Evolutionary conservation across 202 grass and related monocot species (phyloP), one percentile per base, ranked within the genome.

Genomic region (Musa balbisiana): DNA sequence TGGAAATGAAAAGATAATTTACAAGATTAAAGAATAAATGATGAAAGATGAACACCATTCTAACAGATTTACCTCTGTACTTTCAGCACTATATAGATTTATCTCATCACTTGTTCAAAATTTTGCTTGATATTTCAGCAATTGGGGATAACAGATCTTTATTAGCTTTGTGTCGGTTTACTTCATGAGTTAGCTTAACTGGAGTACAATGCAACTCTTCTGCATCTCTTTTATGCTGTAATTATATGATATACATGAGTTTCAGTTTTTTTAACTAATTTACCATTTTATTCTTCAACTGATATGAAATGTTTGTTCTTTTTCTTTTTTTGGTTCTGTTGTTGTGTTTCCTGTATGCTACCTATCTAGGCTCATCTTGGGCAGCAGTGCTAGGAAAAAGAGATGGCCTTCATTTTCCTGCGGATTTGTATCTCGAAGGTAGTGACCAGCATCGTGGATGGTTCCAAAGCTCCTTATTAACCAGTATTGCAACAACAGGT

Each of bases 401-500:
- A 82, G 83, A 85, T 62, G 88, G 79, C 51, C 88, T 97, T 51
- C 81, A 83, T 65, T 91, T 91, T 73, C 94, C 94, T n/a, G 90
- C 94, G 43, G 87, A 97, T 84, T 72, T 93, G 78, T 97, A 97
- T 76, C 90, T 97, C 78, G 94, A 97, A 91, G 94, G 94, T 81
- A 89, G 90, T 75, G 90, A 97, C 81, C 90, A 97, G 78, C 94
- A 97, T 82, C 88, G 94, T 68, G 94, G 94, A 78, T 97, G 94
- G 94, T 97, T 97, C 55, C 94, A 97, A 71, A 97, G 94, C 83
- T 97, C 94, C 66, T 80, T 93, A 64, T 84, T 97, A 59, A 97
- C 94, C 51, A 91, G 94, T 84, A 87, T 97, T 86, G 94, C 94
- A 65, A 81, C 94, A 27, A 97, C 90, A 91, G 94, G 94, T 97